Evolutionary conservation across 352 stramenopile species (phyloP), one percentile per base, ranked within the genome.

Genomic region (Halophytophthora batemanensis): DNA sequence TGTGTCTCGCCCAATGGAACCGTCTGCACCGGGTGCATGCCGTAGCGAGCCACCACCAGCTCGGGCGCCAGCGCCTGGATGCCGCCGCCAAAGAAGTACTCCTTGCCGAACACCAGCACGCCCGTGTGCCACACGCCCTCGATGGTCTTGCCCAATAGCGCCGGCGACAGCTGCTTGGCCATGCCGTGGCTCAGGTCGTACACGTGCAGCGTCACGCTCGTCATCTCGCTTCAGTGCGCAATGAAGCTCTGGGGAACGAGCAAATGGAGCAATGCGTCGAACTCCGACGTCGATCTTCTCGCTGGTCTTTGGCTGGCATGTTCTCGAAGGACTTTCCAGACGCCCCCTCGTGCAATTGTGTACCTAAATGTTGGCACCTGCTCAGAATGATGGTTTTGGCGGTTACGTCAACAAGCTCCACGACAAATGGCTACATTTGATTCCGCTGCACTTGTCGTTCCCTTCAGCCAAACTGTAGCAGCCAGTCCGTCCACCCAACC

Each of bases 151-250:
- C 93, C 93, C 34, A 98, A 68, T 21, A 98, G 74, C 54, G 90
- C 75, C 13, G 86, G 69, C 31, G 84, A 96, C 34, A 98, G 66
- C 43, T 85, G 77, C 25, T 71, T 66, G 21, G 94, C 95, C 84
- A 98, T 92, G 43, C 95, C 95, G 40, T 86, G 71, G 52, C 88
- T 98, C 21, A 99, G 69, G 73, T 99, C 96, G 66, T 99, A 98
- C 37, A 98, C 88, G 50, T 96, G 77, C 43, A 98, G 77, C 34
- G 95, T 94, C 58, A 93, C 82, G 31, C 28, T 54, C 14, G 60
- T 31, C 66, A 75, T 77, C 6, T 35, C 46, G 6, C 12, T 23
- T 34, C 18, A n/a, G n/a, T n/a, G n/a, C n/a, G n/a, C n/a, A n/a
- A n/a, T n/a, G n/a, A n/a, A n/a, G n/a, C n/a, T n/a, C n/a, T n/a